Conservation (phyloP, 2,329 filamentous ascomycete genomes). For the Stagonosporopsis rhizophila region DNA sequence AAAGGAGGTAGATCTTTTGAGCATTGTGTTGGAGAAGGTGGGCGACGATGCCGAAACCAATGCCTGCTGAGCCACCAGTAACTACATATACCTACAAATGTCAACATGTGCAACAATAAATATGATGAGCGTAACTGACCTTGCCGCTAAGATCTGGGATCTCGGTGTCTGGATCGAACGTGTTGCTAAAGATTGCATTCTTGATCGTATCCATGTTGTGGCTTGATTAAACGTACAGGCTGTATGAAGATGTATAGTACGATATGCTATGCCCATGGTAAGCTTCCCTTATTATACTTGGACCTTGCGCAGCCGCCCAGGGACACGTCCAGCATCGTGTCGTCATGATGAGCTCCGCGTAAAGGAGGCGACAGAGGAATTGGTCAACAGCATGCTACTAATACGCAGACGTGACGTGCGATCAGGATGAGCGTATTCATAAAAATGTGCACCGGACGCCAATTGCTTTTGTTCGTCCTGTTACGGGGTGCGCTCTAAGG, state of each 20-base stretch:
- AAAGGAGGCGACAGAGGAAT: not conserved
- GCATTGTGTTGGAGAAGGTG: slow-evolving; percentile 61
- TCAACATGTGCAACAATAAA: not conserved
- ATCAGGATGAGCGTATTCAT: not conserved
- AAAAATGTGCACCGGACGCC: not conserved
- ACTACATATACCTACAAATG: slow-evolving; percentile 53
- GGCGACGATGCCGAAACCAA: slow-evolving; percentile 60
- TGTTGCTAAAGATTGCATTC: slow-evolving; percentile 39
- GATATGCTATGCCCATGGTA: not conserved
- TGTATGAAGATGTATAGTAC: not conserved
- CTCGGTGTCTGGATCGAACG: slow-evolving; percentile 50
- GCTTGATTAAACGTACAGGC: not conserved
- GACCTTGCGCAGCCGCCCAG: not conserved
- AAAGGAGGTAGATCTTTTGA: slow-evolving; percentile 57
- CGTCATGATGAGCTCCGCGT: slow-evolving; percentile 17
- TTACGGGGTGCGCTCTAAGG: not conserved
- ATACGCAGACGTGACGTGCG: not conserved
- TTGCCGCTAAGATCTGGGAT: slow-evolving; percentile 52
- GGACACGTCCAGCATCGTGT: slow-evolving; percentile 13
- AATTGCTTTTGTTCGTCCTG: not conserved
- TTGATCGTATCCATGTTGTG: slow-evolving; percentile 8
- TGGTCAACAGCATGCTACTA: not conserved
- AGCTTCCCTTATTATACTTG: not conserved
- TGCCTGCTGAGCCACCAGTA: slow-evolving; percentile 59
- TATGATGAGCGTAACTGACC: slow-evolving; percentile 20